A percentile compares a stretch with the other conserved stretches of the same genome.
Evolutionary conservation across 345 rosid genomes (phyloP).

Genomic region (Pistacia integerrima): DNA sequence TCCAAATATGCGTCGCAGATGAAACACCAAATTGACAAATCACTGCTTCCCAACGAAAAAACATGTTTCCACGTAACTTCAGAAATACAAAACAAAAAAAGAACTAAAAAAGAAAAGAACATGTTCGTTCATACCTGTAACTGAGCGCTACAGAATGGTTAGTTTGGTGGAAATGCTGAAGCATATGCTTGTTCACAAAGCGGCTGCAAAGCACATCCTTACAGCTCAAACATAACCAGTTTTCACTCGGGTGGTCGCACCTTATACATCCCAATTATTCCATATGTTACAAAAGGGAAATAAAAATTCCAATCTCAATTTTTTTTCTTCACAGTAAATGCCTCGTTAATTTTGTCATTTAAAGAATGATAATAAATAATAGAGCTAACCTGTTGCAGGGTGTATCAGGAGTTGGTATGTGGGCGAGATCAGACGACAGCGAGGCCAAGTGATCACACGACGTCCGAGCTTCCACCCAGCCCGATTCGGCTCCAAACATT

Average conservation of each 20-base stretch:
- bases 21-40: slow-evolving; percentile 89
- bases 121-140: slow-evolving; percentile 48
- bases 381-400: slow-evolving; percentile 60
- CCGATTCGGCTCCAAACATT: slow-evolving; percentile 64
- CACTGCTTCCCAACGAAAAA: slow-evolving; percentile 45
- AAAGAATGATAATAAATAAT: too few species aligned
- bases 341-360: too few species aligned
- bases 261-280: slow-evolving; percentile 32
- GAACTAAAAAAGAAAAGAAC: neutral
- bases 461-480: slow-evolving; percentile 90
- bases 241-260: slow-evolving; percentile 81
- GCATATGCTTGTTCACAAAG: slow-evolving; percentile 88
- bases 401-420: slow-evolving; percentile 68
- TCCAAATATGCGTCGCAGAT: slow-evolving; percentile 79
- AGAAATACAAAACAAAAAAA: neutral
- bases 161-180: slow-evolving; percentile 64
- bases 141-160: slow-evolving; percentile 75
- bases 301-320: neutral
- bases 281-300: neutral
- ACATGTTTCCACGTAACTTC: too few species aligned
- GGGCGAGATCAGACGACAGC: slow-evolving; percentile 60
- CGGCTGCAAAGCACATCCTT: slow-evolving; percentile 92
- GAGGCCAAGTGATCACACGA: slow-evolving; percentile 75
- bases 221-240: slow-evolving; percentile 84
- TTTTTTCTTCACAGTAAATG: too few species aligned